These are phyloP conservation scores for Stephania cephalantha DNA, from an alignment of 164 flowering plant genomes.

Conservation along the genomic window DNA sequence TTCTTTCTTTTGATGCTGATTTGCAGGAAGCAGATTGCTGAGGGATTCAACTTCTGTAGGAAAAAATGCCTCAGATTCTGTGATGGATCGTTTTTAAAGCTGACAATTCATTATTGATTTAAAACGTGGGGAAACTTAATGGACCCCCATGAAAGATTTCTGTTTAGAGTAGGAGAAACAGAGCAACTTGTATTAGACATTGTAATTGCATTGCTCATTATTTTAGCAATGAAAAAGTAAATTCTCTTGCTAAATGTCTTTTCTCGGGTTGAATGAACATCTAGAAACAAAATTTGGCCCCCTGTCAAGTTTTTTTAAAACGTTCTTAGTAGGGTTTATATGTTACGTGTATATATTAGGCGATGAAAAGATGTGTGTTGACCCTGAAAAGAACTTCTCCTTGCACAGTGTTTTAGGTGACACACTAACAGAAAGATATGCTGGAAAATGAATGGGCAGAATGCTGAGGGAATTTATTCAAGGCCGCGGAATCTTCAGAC, in stretches of 20 bases:
- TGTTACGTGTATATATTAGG: neutral
- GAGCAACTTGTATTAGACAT: neutral
- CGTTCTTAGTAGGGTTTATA: neutral
- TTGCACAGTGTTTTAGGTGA: neutral
- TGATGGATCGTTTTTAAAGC: neutral
- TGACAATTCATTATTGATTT: neutral
- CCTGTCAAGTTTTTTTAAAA: neutral
- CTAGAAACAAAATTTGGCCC: neutral
- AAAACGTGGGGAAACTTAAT: neutral
- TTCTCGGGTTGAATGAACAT: neutral
- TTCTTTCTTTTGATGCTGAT: neutral
- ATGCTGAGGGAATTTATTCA: neutral
- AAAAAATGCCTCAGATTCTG: neutral
- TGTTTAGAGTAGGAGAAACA: neutral
- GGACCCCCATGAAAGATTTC: neutral
- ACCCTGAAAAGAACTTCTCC: neutral
- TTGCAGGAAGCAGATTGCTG: conserved; percentile 2
- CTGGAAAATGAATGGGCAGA: neutral
- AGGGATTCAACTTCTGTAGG: neutral
- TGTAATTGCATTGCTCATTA: neutral
- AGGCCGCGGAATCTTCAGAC: neutral
- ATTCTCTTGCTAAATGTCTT: neutral
- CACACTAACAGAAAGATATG: neutral
- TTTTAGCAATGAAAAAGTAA: conserved; percentile 1
- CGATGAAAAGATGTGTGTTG: neutral